A percentile compares a stretch with the other conserved stretches of the same genome.
Conservation (phyloP, 1,139 yeast species). For the Nakaseomyces kungkrabaensis region DNA sequence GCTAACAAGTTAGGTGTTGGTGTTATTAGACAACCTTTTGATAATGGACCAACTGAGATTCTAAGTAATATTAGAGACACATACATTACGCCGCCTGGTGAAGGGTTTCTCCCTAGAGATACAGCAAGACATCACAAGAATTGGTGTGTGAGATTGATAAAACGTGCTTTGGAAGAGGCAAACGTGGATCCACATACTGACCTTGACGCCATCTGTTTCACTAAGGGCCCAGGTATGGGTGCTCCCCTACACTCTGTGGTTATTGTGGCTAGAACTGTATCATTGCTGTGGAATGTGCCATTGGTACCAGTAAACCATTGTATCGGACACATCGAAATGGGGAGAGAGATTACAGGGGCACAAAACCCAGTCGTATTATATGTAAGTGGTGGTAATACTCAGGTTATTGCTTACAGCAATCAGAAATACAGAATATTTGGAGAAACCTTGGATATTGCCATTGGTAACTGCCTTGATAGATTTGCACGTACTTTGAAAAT, state of each 20-base stretch:
- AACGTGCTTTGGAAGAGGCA: constrained; percentile 57
- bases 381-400: constrained; percentile 98
- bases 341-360: constrained; percentile 94
- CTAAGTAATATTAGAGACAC: constrained; percentile 88
- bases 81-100: constrained; percentile 93
- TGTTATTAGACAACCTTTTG: constrained; percentile 52
- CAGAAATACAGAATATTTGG: constrained; percentile 93
- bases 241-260: constrained; percentile 94
- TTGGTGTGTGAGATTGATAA: constrained; percentile 83
- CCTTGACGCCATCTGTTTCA: constrained; percentile 84
- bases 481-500: constrained; percentile 86
- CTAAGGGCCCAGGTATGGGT: constrained; percentile 99
- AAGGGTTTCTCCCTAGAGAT: constrained; percentile 91
- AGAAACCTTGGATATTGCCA: constrained; percentile 92
- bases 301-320: constrained; percentile 94
- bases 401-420: constrained; percentile 90
- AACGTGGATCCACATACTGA: constrained; percentile 38
- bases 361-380: constrained; percentile 89
- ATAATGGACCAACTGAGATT: constrained; percentile 46
- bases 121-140: constrained; percentile 94
- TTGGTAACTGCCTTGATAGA: constrained; percentile 91
- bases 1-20: constrained; percentile 97
- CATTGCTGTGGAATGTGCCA: constrained; percentile 75
- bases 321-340: constrained; percentile 98
- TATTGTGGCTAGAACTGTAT: constrained; percentile 78